A percentile compares a stretch with the other conserved stretches of the same genome.
phyloP scores from a whole-genome alignment of 2,329 filamentous ascomycete species.

The Helotiales sp. region DNA sequence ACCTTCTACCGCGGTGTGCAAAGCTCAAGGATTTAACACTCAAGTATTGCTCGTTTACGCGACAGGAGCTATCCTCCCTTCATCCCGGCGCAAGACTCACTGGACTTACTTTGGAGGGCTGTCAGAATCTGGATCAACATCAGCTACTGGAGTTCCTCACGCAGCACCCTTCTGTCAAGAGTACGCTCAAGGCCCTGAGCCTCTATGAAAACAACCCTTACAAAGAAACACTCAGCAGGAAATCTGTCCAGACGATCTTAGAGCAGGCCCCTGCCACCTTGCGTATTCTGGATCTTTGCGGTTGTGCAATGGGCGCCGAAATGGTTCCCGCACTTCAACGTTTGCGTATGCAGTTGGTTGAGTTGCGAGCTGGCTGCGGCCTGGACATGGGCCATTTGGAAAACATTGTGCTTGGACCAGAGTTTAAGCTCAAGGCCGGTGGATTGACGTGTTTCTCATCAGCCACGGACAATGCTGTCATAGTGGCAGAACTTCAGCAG shows the following conservation, averaged over 20 bases:
- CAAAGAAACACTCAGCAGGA: background rate
- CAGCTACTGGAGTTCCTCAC: constrained; percentile 3
- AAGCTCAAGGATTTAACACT: constrained; percentile 12
- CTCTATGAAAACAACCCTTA: background rate
- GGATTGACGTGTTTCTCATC: background rate
- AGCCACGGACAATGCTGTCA: background rate
- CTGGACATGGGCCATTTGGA: constrained; percentile 23
- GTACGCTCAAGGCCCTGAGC: constrained; percentile 6
- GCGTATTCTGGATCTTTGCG: constrained; percentile 16
- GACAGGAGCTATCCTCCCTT: constrained; percentile 1
- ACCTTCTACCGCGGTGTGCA: constrained; percentile 2
- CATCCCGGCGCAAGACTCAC: background rate
- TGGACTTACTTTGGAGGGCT: constrained; percentile 8
- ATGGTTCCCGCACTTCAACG: constrained; percentile 12
- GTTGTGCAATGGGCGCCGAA: constrained; percentile 4
- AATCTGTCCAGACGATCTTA: background rate
- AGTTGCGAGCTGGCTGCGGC: constrained; percentile 16
- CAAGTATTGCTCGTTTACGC: background rate
- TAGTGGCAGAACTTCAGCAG: background rate
- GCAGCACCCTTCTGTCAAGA: constrained; percentile 1
- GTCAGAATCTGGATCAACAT: background rate
- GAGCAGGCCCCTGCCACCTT: background rate
- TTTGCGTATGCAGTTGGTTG: constrained; percentile 11
- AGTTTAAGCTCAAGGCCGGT: background rate
- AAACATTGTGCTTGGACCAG: constrained; percentile 9